Base-by-base conservation (phyloP, 306 rosid species). In the Cicer yamashitae region DNA sequence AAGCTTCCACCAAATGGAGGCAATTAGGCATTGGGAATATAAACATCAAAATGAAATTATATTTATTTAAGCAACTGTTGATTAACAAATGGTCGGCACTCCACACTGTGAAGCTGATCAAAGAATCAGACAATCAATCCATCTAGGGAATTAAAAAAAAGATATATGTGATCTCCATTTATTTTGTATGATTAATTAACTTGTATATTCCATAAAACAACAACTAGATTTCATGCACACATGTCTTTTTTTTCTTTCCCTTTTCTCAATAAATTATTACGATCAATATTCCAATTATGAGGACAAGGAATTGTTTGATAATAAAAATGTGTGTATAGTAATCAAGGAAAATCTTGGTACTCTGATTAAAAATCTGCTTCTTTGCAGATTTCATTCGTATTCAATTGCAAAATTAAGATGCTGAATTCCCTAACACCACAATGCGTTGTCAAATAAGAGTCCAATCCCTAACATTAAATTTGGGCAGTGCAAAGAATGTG, bases 151-250 rank as follows among this genome's bases (percentile, higher is more conserved):
- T 20, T 53, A 78, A 52, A 2, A 17, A 40, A 46, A 11, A 67
- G 52, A 14, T 15, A 22, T 61, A 78, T 79, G 79, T 76, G 79
- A 66, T 20, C 48, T 64, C 62, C 78, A 57, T 64, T 4, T 13
- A 77, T 13, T 34, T 53, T 79, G n/a, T 57, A 46, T 54, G 46
- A 18, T 58, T 15, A 43, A 30, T 30, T 48, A 43, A 56, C 8
- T 51, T 30, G 48, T 8, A 11, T 43, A 12, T 72, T 56, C 34
- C 37, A 45, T 30, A 7, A 53, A 52, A 14, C 37, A 52, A 3
- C 74, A 37, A 7, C 45, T 41, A 7, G 7, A 57, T 51, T 41
- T 51, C 20, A 51, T 14, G 10, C 56, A 57, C 30, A 14, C 57
- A 11, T 47, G 34, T 30, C 5, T 30, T 30, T 54, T 41, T 20